phyloP scores from a whole-genome alignment of 2,329 filamentous ascomycete species.

The Botrytis deweyae region DNA sequence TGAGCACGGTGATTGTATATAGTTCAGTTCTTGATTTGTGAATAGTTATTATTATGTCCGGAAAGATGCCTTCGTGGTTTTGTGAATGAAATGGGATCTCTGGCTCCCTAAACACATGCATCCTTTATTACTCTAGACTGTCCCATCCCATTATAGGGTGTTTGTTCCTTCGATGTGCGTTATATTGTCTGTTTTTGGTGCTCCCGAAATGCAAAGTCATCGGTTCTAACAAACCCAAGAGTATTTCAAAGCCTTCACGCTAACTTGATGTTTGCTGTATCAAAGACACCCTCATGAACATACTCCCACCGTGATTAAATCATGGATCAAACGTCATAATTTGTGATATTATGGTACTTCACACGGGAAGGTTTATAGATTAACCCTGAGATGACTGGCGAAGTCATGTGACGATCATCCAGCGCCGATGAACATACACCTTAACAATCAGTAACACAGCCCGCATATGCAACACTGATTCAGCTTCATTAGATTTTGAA shows the following conservation, averaged over 20 bases:
- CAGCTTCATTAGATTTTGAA: neutral
- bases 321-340: neutral
- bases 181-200: neutral
- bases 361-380: neutral
- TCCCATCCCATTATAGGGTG: no score
- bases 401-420: neutral
- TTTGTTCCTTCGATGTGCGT: neutral
- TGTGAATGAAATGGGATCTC: neutral
- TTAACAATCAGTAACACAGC: neutral
- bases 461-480: neutral
- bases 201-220: neutral
- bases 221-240: neutral
- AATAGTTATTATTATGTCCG: neutral
- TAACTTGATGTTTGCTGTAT: neutral
- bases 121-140: neutral
- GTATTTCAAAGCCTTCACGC: neutral
- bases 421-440: neutral
- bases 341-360: neutral
- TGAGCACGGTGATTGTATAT: no score
- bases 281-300: neutral
- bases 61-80: neutral
- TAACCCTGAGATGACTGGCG: neutral
- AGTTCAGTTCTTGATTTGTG: neutral
- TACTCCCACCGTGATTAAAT: neutral
- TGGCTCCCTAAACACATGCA: neutral